phyloP scores from a whole-genome alignment of 805 yeast genomes.

The Candida germanica region DNA sequence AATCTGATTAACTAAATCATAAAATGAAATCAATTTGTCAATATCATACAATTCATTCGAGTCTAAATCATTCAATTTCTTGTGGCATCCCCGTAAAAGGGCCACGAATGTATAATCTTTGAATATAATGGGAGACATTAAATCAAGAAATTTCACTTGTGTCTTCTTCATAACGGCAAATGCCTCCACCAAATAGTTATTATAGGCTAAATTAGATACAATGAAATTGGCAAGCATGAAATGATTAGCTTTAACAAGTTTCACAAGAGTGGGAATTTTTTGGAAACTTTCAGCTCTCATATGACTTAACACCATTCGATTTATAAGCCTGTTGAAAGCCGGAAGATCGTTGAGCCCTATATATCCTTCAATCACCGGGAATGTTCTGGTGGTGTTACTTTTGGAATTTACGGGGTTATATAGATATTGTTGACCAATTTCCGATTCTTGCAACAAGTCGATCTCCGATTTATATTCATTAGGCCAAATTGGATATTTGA shows the following conservation, averaged over 20 bases:
- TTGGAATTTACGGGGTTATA: conserved; percentile 25
- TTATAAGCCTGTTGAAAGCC: conserved; percentile 21
- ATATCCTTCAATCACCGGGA: conserved; percentile 28
- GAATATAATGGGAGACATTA: conserved; percentile 8
- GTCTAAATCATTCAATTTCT: conserved; percentile 1
- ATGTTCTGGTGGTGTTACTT: conserved; percentile 10
- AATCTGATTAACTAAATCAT: conserved; percentile 6
- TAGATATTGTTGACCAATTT: conserved; percentile 1
- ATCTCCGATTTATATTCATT: conserved; percentile 6
- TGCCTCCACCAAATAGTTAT: conserved; percentile 24
- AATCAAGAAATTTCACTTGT: conserved; percentile 11
- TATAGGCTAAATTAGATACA: conserved; percentile 23
- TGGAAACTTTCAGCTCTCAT: conserved; percentile 11
- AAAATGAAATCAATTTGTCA: conserved; percentile 5
- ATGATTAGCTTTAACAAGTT: conserved; percentile 23
- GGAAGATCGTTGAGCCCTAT: conserved; percentile 32
- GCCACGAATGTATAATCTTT: conserved; percentile 14
- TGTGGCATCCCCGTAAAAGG: conserved; percentile 11
- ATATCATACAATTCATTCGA: conserved; percentile 2
- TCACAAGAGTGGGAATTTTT: conserved; percentile 7
- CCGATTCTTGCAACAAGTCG: conserved; percentile 13
- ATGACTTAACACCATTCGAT: conserved; percentile 12
- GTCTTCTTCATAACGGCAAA: conserved; percentile 21
- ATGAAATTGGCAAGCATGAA: conserved; percentile 25
- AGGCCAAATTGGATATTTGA: conserved; percentile 5